Base-by-base conservation (phyloP, 805 yeast species). In the Tetrapisispora taiwanensis region DNA sequence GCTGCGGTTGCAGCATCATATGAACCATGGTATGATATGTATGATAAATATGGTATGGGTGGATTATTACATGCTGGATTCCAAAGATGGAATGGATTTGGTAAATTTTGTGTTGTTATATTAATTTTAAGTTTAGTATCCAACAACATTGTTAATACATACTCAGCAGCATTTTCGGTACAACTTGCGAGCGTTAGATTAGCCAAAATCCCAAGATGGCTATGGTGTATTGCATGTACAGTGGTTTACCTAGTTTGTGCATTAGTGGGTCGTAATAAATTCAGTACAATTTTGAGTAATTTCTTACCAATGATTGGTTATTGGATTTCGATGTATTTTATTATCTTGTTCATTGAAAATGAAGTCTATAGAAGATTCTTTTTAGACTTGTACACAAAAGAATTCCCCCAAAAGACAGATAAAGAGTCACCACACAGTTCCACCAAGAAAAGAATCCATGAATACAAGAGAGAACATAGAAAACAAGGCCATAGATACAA, bases 241-340 rank as follows among this genome's bases (percentile, higher is more conserved):
- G 73, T 69, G 1, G 65, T 83, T 19, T 83, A 80, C 54, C 67
- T 84, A 48, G 76, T 81, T 3, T 74, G 86, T 58, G 80, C 95
- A 1, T 65, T 85, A 47, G 89, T 75, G 19, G 95, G 95, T 10
- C 72, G 82, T 53, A 67, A 81, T 57, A 79, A 80, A 52, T 82
- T 87, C 58, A 70, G 85, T 45, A 70, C 77, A 3, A 84, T 87
- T 47, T 67, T 86, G 52, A 78, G 86, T 10, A 86, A 86, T 55
- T 86, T 86, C 63, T 67, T 86, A 54, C 95, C 95, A 9, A 86
- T 86, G 95, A 75, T 86, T 46, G 95, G 95, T 1, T 86, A 86
- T 65, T 86, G 95, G 95, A 76, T 84, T 45, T 76, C 89, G 46
- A 84, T 86, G 66, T 87, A 86, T 60, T 76, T 81, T 53, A 73